Evolutionary conservation across 352 stramenopile species (phyloP).

Genomic region (Phytophthora multivora): DNA sequence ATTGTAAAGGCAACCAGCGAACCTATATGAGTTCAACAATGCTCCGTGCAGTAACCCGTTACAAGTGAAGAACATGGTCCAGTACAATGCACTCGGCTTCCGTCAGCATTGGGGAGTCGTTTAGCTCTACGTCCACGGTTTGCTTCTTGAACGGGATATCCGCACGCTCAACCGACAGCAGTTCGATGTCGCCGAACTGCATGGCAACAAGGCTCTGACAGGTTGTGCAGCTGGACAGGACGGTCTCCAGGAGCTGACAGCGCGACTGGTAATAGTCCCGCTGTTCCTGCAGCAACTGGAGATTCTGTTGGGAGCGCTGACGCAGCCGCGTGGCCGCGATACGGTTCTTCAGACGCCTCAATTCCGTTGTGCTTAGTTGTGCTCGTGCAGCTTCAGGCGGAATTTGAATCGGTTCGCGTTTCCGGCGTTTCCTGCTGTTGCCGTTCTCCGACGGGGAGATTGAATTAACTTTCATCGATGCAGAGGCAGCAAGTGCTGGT

Average conservation of each 20-base stretch:
- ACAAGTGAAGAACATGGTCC: too few species aligned
- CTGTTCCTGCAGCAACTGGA: conserved; percentile 45
- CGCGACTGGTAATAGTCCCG: conserved; percentile 39
- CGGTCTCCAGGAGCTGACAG: conserved; percentile 41
- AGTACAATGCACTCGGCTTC: conserved; percentile 39
- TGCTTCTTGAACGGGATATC: conserved; percentile 7
- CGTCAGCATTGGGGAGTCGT: conserved; percentile 17
- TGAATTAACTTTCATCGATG: neutral
- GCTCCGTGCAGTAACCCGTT: too few species aligned
- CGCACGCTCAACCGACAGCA: conserved; percentile 3
- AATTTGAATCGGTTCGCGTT: conserved; percentile 57
- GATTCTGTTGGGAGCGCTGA: conserved; percentile 52
- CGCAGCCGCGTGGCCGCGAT: conserved; percentile 48
- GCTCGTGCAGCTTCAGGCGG: conserved; percentile 33
- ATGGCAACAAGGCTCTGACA: conserved; percentile 25
- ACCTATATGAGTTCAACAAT: too few species aligned
- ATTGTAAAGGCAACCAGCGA: too few species aligned
- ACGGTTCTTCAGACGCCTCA: conserved; percentile 64
- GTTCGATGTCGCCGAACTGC: conserved; percentile 22
- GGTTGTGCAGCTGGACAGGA: conserved; percentile 29
- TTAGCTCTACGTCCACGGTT: conserved; percentile 1
- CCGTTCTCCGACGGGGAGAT: conserved; percentile 13
- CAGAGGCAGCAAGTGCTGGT: neutral
- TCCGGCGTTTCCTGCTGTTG: conserved; percentile 35
- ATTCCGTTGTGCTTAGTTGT: conserved; percentile 44